Evolutionary conservation across 176 grass and related monocot species (phyloP), one percentile per base, ranked within the genome.

Genomic region (Chloris gayana): DNA sequence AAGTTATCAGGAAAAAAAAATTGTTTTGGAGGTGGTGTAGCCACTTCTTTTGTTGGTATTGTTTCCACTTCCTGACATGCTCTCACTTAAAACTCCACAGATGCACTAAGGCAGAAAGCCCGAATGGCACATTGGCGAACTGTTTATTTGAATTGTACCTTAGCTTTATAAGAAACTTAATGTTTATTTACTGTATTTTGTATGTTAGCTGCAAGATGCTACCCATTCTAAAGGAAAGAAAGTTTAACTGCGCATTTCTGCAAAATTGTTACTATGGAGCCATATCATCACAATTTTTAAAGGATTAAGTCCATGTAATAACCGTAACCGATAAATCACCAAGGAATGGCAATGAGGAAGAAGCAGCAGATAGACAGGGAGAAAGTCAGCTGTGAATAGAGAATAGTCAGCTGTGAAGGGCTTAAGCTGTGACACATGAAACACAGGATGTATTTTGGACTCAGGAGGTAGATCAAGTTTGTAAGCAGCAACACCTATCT

Each of bases 181-280:
- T 17, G 9, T 70, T 70, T 10, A 18, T 46, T 46, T 70, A 14
- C 26, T 41, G 1, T 10, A 29, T 29, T 46, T 38, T 69, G 14
- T 17, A 18, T 22, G 37, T 15, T 13, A 44, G 6, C 35, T 68
- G 35, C 37, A 22, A 11, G 11, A 67, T 67, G 19, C 22, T 21
- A 41, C 21, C 35, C 35, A 68, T 69, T 69, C 41, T 44, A 68
- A 41, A 14, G 35, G 22, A 68, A 38, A 41, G 3, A 38, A 12
- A 22, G 2, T 39, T 39, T 39, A 67, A 9, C 5, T 70, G 67
- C 67, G 46, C n/a, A n/a, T 49, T 69, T 13, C 41, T 69, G 24
- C 38, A 26, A 44, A 69, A 67, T 39, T 44, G 37, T 74, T 44
- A 12, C 42, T 83, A 7, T 9, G 42, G 57, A 78, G 41, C 71